Evolutionary conservation across 2,329 filamentous ascomycete species (phyloP), one percentile per base, ranked within the genome.

Genomic region (Trichophyton simii): DNA sequence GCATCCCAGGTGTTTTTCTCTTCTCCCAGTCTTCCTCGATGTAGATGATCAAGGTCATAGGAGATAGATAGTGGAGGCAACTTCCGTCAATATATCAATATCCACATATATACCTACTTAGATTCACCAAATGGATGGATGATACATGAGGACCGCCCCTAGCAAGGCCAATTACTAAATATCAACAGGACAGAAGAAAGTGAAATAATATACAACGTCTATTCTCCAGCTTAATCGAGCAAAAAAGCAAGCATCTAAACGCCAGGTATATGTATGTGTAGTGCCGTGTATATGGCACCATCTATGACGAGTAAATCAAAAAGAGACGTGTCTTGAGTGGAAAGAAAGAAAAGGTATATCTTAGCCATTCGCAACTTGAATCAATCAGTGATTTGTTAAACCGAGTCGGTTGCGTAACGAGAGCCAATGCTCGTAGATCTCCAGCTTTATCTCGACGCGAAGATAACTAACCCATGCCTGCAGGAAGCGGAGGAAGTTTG

Each of bases 391-490:
- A 38, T 66, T 62, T 11, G 48, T 67, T 67, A 80, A 65, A 20
- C 81, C 80, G 58, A 83, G 65, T 60, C 77, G 68, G 59, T 78
- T 77, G 68, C 81, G 78, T 9, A 81, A 58, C 58, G 75, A 77
- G 48, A 86, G 69, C 67, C 81, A 80, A 42, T 74, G 75, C 72
- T 86, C 83, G 70, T 84, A 86, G n/a, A 78, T 67, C 59, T 77
- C 77, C 57, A 86, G 67, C 70, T 83, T 83, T 62, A 83, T 61
- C 68, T 84, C 82, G 0, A 86, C 78, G 38, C 80, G 75, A 60
- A 80, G 72, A 67, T 82, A 84, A 9, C 73, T 75, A 1, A 73
- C 69, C 78, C 82, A 82, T 2, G 83, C 83, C 4, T 69, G 63
- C 7, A 84, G 63, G 64, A 82, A 80, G 3, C 68, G 71, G 65